Base-by-base conservation (phyloP, 257 asterid species). In the Scutellaria baicalensis region DNA sequence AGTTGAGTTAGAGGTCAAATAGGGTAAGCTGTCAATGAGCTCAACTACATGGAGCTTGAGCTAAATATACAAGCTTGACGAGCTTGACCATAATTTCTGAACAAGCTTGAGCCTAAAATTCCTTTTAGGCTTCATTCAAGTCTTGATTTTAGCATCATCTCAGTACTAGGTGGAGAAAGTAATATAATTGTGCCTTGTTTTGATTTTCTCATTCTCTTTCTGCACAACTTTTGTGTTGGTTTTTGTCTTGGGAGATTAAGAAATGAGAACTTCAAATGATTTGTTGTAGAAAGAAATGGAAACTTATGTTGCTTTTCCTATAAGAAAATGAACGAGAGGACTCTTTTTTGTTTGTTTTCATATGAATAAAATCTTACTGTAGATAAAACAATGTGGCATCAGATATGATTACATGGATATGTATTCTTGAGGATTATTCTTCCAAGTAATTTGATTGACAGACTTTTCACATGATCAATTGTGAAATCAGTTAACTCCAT, bases 401-500 rank as follows among this genome's bases (percentile, higher is more conserved):
- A 33, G 52, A 65, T 49, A 62, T 18, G 67, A 66, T 63, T 47
- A 8, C 36, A 50, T 50, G 54, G 39, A 44, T 43, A n/a, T n/a
- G 63, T 47, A 38, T 55, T 51, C 33, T 35, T 67, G 66, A 50
- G 21, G 18, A 44, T 27, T 61, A 63, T 62, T 77, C 10, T 59
- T 40, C 12, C 31, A 20, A 31, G 59, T 62, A 47, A 43, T 47
- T 40, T 64, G 43, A 23, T 43, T 66, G 54, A n/a, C 51, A 35
- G 66, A 56, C 33, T 60, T 21, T 59, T 59, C n/a, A 14, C 33
- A 52, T n/a, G 63, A 63, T 59, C 35, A 52, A 23, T 68, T 21
- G 16, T 6, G 13, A 54, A n/a, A 64, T 57, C 59, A 65, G n/a
- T 47, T 23, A 45, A 60, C 77, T 61, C 36, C 58, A n/a, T 67